These are phyloP conservation scores for Mortierella sp. DNA, from an alignment of 371 early-diverging fungal genomes.

Conservation along the genomic window DNA sequence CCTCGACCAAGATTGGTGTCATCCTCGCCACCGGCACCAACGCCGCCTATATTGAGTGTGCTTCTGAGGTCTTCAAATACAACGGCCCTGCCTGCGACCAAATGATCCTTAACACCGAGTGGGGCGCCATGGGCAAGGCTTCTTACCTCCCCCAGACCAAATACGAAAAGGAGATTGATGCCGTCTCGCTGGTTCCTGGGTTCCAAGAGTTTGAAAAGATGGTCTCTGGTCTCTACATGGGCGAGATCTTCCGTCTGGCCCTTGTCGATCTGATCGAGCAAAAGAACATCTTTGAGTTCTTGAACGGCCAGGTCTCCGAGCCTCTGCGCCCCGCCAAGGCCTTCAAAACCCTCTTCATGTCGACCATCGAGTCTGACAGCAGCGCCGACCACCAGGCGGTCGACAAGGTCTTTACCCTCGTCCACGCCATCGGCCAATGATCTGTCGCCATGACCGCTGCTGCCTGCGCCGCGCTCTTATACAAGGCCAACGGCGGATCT, in stretches of 20 bases:
- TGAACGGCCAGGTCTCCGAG: slow-evolving; percentile 40
- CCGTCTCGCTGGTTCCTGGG: slow-evolving; percentile 78
- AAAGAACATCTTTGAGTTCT: slow-evolving; percentile 26
- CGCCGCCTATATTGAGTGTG: slow-evolving; percentile 88
- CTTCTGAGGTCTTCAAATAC: slow-evolving; percentile 78
- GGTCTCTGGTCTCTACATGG: slow-evolving; percentile 93
- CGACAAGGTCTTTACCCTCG: slow-evolving; percentile 40
- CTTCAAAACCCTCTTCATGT: slow-evolving; percentile 70
- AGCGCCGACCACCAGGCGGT: slow-evolving; percentile 58
- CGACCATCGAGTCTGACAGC: slow-evolving; percentile 72
- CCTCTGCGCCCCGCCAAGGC: slow-evolving; percentile 26
- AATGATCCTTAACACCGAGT: slow-evolving; percentile 93
- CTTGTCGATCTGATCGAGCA: slow-evolving; percentile 69
- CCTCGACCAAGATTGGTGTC: slow-evolving; percentile 88
- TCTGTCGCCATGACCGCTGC: slow-evolving; percentile 55
- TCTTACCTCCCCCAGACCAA: slow-evolving; percentile 86
- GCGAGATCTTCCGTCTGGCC: slow-evolving; percentile 87
- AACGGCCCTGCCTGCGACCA: slow-evolving; percentile 65
- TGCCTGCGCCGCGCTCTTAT: slow-evolving; percentile 48
- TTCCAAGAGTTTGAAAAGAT: slow-evolving; percentile 94
- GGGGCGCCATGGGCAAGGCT: slow-evolving; percentile 84
- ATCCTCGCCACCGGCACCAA: slow-evolving; percentile 97
- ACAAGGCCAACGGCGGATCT: slow-evolving; percentile 50
- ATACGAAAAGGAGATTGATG: slow-evolving; percentile 88
- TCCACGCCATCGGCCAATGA: slow-evolving; percentile 44